Percentiles rank a stretch among this genome's conserved stretches.
These are phyloP conservation scores for Telopea speciosissima DNA, from an alignment of 177 flowering plant species.

Conservation along the genomic window DNA sequence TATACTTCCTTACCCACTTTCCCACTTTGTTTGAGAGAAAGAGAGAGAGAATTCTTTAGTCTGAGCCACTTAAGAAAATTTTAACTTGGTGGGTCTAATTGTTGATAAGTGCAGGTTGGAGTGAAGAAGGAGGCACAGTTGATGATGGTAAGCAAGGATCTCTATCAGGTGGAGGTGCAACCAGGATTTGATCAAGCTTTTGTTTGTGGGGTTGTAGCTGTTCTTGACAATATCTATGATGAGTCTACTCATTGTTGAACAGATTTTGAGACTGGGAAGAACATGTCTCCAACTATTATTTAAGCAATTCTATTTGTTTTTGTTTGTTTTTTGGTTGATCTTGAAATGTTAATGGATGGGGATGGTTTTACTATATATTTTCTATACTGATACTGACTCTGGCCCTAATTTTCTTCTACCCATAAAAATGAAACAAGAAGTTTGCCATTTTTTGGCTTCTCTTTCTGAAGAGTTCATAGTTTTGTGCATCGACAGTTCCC, in stretches of 20 bases:
- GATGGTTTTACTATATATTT: no score
- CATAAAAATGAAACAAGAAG: no score
- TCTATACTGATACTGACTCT: no score
- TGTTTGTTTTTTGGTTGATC: neutral
- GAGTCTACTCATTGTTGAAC: constrained; percentile 59
- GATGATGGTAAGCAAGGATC: constrained; percentile 46
- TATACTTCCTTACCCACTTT: no score
- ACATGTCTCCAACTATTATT: neutral
- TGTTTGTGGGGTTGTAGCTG: constrained; percentile 73
- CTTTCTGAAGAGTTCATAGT: no score
- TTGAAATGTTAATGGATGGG: neutral
- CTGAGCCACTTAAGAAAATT: neutral
- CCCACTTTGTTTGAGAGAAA: neutral
- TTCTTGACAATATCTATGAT: constrained; percentile 70
- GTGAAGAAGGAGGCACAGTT: constrained; percentile 30
- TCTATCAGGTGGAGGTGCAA: constrained; percentile 61
- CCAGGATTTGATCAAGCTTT: constrained; percentile 80
- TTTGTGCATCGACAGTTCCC: no score
- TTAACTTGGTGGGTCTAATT: neutral
- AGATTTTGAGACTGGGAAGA: neutral
- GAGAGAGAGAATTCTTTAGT: neutral
- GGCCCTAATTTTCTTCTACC: no score
- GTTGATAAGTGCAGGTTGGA: constrained; percentile 38
- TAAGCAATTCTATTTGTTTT: neutral
- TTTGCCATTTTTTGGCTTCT: no score